A percentile compares a stretch with the other conserved stretches of the same genome.
Evolutionary conservation across 352 stramenopile genomes (phyloP).

Genomic region (Aphanomyces euteiches): DNA sequence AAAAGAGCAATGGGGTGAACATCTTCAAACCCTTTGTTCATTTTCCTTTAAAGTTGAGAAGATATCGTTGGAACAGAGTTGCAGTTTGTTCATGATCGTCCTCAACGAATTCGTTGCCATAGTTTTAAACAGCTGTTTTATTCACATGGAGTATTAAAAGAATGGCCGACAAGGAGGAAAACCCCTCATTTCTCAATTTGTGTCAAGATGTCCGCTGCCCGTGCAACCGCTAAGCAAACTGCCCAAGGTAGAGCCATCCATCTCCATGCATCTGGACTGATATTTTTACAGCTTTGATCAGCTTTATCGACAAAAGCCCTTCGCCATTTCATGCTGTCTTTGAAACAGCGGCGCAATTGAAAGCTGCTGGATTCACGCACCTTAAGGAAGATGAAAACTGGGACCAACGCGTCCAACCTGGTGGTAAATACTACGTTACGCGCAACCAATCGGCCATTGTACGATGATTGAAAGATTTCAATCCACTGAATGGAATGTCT

Average conservation of each 20-base stretch:
- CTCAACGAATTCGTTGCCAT: too few species aligned
- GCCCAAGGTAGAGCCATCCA: constrained; percentile 9
- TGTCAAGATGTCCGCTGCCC: constrained; percentile 11
- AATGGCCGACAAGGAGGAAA: background rate
- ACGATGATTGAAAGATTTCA: background rate
- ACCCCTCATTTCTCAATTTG: background rate
- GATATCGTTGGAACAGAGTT: too few species aligned
- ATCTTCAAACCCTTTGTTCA: too few species aligned
- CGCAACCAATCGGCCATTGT: constrained; percentile 95
- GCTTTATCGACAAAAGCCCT: constrained; percentile 92
- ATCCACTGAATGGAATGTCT: background rate
- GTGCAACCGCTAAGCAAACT: constrained; percentile 24
- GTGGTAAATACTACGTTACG: constrained; percentile 97
- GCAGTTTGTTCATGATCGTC: too few species aligned
- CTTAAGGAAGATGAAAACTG: constrained; percentile 84
- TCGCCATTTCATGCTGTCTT: constrained; percentile 94
- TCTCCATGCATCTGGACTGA: background rate
- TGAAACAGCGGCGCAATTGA: constrained; percentile 74
- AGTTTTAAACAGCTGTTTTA: too few species aligned
- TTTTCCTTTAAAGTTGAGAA: too few species aligned
- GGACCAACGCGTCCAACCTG: constrained; percentile 49
- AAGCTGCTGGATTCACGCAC: constrained; percentile 87
- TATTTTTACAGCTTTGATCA: constrained; percentile 58
- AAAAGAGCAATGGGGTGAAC: too few species aligned
- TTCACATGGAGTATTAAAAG: too few species aligned